Evolutionary conservation across 768 basidiomycete genomes (phyloP).

Genomic region (Tricholoma sp.): DNA sequence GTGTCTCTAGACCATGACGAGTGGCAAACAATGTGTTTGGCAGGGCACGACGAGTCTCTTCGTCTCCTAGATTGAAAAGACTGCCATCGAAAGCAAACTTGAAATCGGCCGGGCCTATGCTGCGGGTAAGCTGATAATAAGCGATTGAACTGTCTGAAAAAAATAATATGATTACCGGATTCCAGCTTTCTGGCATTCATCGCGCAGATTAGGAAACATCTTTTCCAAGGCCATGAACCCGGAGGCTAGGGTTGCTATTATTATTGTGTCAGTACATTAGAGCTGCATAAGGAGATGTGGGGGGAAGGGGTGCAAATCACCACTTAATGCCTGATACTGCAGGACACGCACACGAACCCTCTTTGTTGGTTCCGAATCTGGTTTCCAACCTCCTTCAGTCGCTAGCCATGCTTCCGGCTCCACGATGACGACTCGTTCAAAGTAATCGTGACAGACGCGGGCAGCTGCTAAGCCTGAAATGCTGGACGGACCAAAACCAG

Average conservation of each 20-base stretch:
- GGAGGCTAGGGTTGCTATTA: constrained; percentile 3
- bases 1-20: constrained; percentile 24
- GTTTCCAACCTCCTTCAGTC: constrained; percentile 13
- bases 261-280: no score
- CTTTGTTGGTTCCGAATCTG: constrained; percentile 12
- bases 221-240: background rate
- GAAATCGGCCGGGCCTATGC: no score
- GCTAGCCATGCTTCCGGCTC: constrained; percentile 26
- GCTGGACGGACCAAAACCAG: no score
- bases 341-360: constrained; percentile 16
- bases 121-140: no score
- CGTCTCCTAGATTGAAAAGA: no score
- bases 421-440: constrained; percentile 25
- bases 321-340: constrained; percentile 22
- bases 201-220: background rate
- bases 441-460: constrained; percentile 26
- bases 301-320: no score
- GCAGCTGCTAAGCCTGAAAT: constrained; percentile 26
- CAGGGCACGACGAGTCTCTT: no score
- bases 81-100: no score
- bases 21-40: constrained; percentile 16
- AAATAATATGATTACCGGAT: background rate
- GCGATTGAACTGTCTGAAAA: no score
- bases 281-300: no score
- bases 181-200: background rate